Conservation (phyloP, 1,284 basidiomycete species). For the Leccinum ponderosum region DNA sequence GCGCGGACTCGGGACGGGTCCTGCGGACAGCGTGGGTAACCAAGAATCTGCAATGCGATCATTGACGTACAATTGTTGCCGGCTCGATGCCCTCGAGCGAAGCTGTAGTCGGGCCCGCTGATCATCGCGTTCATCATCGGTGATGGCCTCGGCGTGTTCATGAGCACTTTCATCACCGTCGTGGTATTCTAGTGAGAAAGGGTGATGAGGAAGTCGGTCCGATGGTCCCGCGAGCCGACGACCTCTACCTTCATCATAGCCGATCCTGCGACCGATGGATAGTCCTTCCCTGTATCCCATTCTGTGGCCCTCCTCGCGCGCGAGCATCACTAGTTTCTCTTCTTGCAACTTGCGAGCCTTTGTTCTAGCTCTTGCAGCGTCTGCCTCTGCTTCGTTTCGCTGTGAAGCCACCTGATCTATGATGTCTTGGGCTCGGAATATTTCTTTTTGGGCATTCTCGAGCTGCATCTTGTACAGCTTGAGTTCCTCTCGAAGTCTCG, state of each 20-base stretch:
- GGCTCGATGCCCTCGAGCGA: conserved; percentile 16
- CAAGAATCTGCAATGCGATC: not conserved
- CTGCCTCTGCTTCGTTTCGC: conserved; percentile 45
- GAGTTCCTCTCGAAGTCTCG: conserved; percentile 43
- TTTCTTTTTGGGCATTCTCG: conserved; percentile 49
- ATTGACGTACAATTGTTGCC: conserved; percentile 27
- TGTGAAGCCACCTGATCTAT: conserved; percentile 42
- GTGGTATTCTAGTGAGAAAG: conserved; percentile 13
- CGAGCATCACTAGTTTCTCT: conserved; percentile 40
- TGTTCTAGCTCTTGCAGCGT: conserved; percentile 44
- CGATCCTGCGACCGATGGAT: conserved; percentile 36
- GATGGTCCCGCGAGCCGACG: conserved; percentile 12
- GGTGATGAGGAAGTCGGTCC: conserved; percentile 13
- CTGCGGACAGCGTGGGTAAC: conserved; percentile 22
- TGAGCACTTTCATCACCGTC: conserved; percentile 13
- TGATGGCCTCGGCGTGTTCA: conserved; percentile 13
- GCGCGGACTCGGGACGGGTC: conserved; percentile 28
- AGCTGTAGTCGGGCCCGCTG: conserved; percentile 12
- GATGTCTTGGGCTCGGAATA: conserved; percentile 47
- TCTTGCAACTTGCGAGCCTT: conserved; percentile 45
- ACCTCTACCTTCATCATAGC: conserved; percentile 33
- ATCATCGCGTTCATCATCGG: conserved; percentile 26
- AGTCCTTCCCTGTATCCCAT: conserved; percentile 44
- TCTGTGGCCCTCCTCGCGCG: conserved; percentile 45
- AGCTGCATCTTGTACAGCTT: conserved; percentile 47